A percentile compares a stretch with the other conserved stretches of the same genome.
Evolutionary conservation across 2,329 filamentous ascomycete species (phyloP).

Genomic region (Colletotrichum shisoi): DNA sequence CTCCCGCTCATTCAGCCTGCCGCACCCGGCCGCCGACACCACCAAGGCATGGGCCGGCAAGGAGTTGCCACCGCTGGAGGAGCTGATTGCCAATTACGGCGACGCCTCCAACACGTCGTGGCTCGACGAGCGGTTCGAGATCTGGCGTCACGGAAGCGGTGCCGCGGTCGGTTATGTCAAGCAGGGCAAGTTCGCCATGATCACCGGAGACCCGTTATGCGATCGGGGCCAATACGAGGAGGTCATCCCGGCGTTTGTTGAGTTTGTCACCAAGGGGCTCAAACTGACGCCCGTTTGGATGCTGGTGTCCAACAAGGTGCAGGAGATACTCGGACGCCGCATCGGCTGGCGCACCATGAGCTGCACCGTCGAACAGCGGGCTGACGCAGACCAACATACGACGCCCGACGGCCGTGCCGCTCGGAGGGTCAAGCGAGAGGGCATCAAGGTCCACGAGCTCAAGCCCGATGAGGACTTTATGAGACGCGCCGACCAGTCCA

Average conservation of each 20-base stretch:
- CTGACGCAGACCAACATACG: constrained; percentile 76
- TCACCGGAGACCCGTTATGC: constrained; percentile 87
- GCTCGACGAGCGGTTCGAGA: constrained; percentile 86
- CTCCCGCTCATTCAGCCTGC: constrained; percentile 68
- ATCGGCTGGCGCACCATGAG: constrained; percentile 89
- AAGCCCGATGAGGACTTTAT: constrained; percentile 74
- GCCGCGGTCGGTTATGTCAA: constrained; percentile 86
- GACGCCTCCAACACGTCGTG: constrained; percentile 94
- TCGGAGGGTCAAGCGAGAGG: constrained; percentile 80
- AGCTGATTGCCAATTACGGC: constrained; percentile 93
- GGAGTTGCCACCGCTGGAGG: constrained; percentile 76
- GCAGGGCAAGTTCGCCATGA: constrained; percentile 78
- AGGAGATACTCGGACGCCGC: constrained; percentile 80
- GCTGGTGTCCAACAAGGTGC: constrained; percentile 78
- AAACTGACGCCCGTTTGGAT: constrained; percentile 86
- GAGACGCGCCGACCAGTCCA: constrained; percentile 72
- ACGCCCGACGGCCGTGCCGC: constrained; percentile 78
- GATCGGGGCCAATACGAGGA: constrained; percentile 77
- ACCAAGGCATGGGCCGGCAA: constrained; percentile 47
- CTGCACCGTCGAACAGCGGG: constrained; percentile 86
- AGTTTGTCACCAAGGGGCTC: constrained; percentile 74
- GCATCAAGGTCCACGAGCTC: constrained; percentile 79
- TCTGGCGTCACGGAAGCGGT: constrained; percentile 86
- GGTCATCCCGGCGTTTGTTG: constrained; percentile 77
- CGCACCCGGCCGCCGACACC: constrained; percentile 88